A percentile compares a stretch with the other conserved stretches of the same genome.
Conservation (phyloP, 2,329 filamentous ascomycete genomes). For the Colletotrichum filicis region DNA sequence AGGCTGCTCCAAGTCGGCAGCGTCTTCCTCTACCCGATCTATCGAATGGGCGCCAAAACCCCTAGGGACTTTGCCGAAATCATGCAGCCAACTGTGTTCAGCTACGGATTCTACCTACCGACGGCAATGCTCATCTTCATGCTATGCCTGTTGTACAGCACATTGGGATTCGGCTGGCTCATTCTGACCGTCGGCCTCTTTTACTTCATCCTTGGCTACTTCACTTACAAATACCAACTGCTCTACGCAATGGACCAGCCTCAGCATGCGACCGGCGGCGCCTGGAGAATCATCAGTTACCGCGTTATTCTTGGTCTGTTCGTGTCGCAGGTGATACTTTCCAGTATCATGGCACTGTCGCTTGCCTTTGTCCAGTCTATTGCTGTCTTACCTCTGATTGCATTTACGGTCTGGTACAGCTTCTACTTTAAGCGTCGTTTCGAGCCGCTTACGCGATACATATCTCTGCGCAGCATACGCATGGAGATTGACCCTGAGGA, state of each 20-base stretch:
- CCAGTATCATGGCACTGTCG: conserved; percentile 82
- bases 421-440: conserved; percentile 85
- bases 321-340: conserved; percentile 91
- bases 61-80: conserved; percentile 90
- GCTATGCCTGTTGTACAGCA: conserved; percentile 94
- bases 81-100: conserved; percentile 85
- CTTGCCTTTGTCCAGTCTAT: conserved; percentile 78
- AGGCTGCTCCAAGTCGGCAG: conserved; percentile 90
- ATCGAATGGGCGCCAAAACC: conserved; percentile 81
- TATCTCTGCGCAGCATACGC: conserved; percentile 87
- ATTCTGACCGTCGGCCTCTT: conserved; percentile 85
- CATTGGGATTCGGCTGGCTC: conserved; percentile 81
- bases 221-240: conserved; percentile 96
- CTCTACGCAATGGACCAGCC: conserved; percentile 98
- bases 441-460: conserved; percentile 90
- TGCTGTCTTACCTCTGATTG: conserved; percentile 79
- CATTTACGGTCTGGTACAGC: conserved; percentile 88
- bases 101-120: conserved; percentile 95
- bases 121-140: conserved; percentile 94
- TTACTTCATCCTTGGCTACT: conserved; percentile 86
- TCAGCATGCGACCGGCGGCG: conserved; percentile 90
- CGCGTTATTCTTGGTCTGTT: conserved; percentile 87
- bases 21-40: conserved; percentile 85
- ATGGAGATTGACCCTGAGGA: conserved; percentile 56
- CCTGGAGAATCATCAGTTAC: conserved; percentile 97